Percentiles rank a stretch among this genome's conserved stretches.
Evolutionary conservation across 768 basidiomycete genomes (phyloP).

Genomic region (Rhodotorula graminis): DNA sequence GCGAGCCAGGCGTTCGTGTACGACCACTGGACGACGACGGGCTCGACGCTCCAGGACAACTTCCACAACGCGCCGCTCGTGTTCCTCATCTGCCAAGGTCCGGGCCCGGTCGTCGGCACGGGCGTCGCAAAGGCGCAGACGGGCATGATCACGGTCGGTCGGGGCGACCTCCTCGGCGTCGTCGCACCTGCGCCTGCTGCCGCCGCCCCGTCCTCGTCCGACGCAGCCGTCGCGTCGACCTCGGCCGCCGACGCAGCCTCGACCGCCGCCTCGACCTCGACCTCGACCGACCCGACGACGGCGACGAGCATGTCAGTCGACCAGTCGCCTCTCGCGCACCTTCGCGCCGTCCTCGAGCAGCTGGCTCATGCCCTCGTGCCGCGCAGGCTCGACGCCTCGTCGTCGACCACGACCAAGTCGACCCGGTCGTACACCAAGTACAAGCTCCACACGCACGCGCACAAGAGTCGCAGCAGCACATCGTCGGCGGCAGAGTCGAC

Average conservation of each 20-base stretch:
- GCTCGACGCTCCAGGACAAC: slow-evolving; percentile 25
- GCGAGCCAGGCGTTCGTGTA: slow-evolving; percentile 30
- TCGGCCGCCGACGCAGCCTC: neutral
- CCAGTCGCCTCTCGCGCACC: neutral
- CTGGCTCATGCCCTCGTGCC: neutral
- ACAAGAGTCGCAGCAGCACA: too few species aligned
- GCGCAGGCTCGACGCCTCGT: neutral
- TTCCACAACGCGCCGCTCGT: slow-evolving; percentile 13
- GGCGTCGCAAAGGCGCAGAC: neutral
- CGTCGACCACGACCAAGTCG: neutral
- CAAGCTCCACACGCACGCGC: too few species aligned
- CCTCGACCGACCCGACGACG: neutral
- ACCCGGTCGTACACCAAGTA: too few species aligned
- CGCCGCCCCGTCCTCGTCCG: too few species aligned
- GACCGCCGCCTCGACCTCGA: neutral
- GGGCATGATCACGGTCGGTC: slow-evolving; percentile 8
- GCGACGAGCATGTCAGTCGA: neutral
- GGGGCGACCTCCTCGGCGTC: neutral
- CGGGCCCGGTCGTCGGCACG: slow-evolving; percentile 2
- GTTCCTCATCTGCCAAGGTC: slow-evolving; percentile 34
- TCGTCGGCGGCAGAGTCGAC: too few species aligned
- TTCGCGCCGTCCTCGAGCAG: neutral
- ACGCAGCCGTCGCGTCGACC: neutral
- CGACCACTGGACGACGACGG: slow-evolving; percentile 29
- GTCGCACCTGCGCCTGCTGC: neutral